Evolutionary conservation across 257 asterid genomes (phyloP), one percentile per base, ranked within the genome.

Genomic region (Fraxinus excelsior): DNA sequence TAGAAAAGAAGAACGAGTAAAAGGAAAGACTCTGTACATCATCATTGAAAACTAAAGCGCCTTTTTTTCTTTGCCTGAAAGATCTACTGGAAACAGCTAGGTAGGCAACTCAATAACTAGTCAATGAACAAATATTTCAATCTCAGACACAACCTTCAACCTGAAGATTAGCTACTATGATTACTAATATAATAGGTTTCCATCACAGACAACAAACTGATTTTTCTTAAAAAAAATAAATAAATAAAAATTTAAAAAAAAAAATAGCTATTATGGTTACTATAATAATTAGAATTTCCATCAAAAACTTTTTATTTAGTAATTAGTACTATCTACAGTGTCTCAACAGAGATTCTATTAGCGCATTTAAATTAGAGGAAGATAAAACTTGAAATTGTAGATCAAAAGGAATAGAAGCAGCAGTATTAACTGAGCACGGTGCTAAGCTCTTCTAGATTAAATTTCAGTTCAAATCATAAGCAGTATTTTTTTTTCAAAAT

Each of bases 401-500:
- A 62, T 25, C 31, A 62, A 62, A 60, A 25, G 0, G 67, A 21
- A 26, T 25, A 62, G 67, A 34, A 23, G 64, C 73, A 28, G 73
- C 84, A 73, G 53, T 42, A 56, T 79, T 60, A 64, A 76, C 19
- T 40, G 66, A 56, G 58, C 62, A 64, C 23, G 26, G 75, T 42
- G 69, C 74, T 70, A 76, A 69, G 8, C 67, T 38, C 29, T 49
- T 69, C 71, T 62, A 70, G 72, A 72, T 26, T 60, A 69, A 56
- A 40, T 69, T 4, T 32, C 34, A 37, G 51, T 23, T 74, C 53
- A 42, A 69, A 71, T n/a, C 46, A 64, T 14, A 76, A 64, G 64
- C 64, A 18, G 31, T 60, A 71, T 60, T 31, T 73, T 29, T 29
- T 29, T 32, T 78, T 60, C 72, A 9, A 71, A 76, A 66, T 19